Evolutionary conservation across 257 asterid genomes (phyloP).

Genomic region (Forsythia suspensa): DNA sequence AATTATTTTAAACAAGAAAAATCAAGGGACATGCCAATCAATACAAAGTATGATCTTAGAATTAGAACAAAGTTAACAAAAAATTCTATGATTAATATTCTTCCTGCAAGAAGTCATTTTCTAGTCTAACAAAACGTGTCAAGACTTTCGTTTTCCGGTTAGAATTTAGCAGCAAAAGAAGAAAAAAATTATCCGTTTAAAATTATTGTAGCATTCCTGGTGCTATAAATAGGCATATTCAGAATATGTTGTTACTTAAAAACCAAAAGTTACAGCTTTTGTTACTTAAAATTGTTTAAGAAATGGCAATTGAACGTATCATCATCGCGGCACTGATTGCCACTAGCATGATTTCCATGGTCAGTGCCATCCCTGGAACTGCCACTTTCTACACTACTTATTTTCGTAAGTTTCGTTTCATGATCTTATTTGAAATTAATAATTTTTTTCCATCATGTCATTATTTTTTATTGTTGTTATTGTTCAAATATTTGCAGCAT

Average conservation of each 20-base stretch:
- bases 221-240: not conserved
- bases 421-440: not conserved
- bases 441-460: not conserved
- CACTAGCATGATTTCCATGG: not conserved
- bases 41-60: not conserved
- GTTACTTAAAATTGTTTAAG: not conserved
- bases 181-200: no score
- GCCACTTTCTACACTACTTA: constrained; percentile 6
- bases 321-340: not conserved
- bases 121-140: not conserved
- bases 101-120: not conserved
- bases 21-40: not conserved
- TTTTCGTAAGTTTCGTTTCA: constrained; percentile 2
- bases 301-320: constrained; percentile 10
- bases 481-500: constrained; percentile 31
- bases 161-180: not conserved
- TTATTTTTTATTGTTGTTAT: not conserved
- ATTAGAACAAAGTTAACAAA: no score
- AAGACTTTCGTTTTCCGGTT: not conserved
- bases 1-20: no score
- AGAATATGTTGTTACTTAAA: not conserved
- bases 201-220: not conserved
- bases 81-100: no score
- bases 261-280: not conserved
- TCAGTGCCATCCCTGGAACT: not conserved